Base-by-base conservation (phyloP, 2,329 filamentous ascomycete genomes). In the Ascochyta pisi region DNA sequence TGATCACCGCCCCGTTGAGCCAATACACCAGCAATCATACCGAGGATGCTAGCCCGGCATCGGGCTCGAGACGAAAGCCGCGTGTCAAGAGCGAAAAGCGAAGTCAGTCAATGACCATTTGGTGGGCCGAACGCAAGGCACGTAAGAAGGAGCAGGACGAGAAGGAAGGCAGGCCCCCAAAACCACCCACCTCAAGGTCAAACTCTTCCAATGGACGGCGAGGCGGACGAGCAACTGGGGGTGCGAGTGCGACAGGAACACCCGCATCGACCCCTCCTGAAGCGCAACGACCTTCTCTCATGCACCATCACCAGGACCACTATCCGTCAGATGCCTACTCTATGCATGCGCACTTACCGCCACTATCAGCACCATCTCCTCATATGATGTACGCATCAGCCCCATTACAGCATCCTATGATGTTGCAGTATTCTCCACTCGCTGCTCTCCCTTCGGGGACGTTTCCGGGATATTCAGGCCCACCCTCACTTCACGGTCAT, bases 121-220 rank as follows among this genome's bases (percentile, higher is more conserved):
- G 77, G 77, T 79, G 77, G 77, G 77, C 77, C 2, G 74, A 77
- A 55, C 71, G 77, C 7, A 79, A 79, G 56, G 75, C 74, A 2
- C 69, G 71, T 8, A 68, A 73, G 50, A 67, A 70, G 22, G 73
- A 75, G 47, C 58, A 68, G 16, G 73, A 74, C 16, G 67, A 70
- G 31, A 72, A 70, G 38, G 65, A 63, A 15, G 66, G 68, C 4
- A 65, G 54, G 29, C 54, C 63, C 37, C 42, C 39, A 15, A 66
- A 71, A 46, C 48, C 62, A 24, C 49, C 66, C 16, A 38, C 58
- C 6, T 67, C 69, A 7, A 56, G 67, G 19, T 64, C 67, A 5
- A 70, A 66, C 37, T 70, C 69, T n/a, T 54, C 66, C 3, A 63
- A 52, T 15, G 58, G 57, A 46, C 64, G 64, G 19, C 62, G 61